Conservation (phyloP, 2,329 filamentous ascomycete species). For the Aspergillus sp. region DNA sequence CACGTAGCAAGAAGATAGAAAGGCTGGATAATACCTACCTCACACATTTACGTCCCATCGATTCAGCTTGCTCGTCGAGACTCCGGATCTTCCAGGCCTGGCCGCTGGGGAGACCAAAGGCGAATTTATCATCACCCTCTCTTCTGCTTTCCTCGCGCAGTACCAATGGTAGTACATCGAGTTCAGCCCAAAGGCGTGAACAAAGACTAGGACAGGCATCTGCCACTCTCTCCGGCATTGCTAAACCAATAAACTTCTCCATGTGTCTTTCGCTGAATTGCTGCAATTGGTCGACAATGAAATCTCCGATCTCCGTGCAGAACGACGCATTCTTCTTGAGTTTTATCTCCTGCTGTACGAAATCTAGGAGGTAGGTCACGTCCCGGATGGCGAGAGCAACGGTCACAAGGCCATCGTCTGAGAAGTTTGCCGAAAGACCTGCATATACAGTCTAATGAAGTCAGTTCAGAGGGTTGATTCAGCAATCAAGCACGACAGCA, state of each 20-base stretch:
- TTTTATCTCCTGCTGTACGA: slow-evolving; percentile 61
- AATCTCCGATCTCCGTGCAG: slow-evolving; percentile 55
- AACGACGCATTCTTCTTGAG: slow-evolving; percentile 41
- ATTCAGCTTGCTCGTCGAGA: slow-evolving; percentile 80
- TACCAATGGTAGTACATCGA: slow-evolving; percentile 73
- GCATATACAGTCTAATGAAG: slow-evolving; percentile 41
- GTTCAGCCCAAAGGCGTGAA: slow-evolving; percentile 70
- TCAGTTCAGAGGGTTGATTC: not conserved
- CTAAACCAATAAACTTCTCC: slow-evolving; percentile 73
- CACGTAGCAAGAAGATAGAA: not conserved
- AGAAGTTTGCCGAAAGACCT: slow-evolving; percentile 37
- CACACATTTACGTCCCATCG: slow-evolving; percentile 75
- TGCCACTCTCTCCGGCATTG: slow-evolving; percentile 62
- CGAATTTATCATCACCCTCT: slow-evolving; percentile 18
- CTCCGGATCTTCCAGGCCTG: slow-evolving; percentile 52
- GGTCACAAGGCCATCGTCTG: slow-evolving; percentile 49
- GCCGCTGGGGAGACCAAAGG: slow-evolving; percentile 26
- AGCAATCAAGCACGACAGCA: not conserved
- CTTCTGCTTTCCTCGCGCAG: slow-evolving; percentile 44
- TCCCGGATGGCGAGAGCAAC: slow-evolving; percentile 72
- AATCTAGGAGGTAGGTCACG: slow-evolving; percentile 72
- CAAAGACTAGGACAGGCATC: slow-evolving; percentile 64
- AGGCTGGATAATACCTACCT: slow-evolving; percentile 47
- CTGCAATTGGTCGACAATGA: slow-evolving; percentile 57
- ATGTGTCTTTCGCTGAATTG: slow-evolving; percentile 64